phyloP scores from a whole-genome alignment of 1,284 basidiomycete genomes.

The Gymnopus androsaceus region DNA sequence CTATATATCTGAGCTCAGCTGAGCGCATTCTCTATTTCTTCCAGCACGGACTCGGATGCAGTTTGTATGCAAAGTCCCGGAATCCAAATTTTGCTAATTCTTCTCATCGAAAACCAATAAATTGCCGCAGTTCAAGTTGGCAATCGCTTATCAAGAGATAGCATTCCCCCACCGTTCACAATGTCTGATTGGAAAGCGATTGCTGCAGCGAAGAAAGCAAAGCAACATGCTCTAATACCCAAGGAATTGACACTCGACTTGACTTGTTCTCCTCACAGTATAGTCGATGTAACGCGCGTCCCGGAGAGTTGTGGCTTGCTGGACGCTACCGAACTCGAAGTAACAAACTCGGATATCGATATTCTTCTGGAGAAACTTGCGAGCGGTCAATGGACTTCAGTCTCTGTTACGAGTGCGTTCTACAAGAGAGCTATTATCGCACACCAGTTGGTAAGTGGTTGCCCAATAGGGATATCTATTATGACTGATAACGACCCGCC shows the following conservation, averaged over 20 bases:
- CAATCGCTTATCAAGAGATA: not conserved
- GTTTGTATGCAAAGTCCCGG: too few species aligned
- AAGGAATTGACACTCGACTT: slow-evolving; percentile 53
- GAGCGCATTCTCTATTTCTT: too few species aligned
- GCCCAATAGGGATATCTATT: slow-evolving; percentile 6
- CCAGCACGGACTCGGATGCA: too few species aligned
- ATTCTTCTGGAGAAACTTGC: slow-evolving; percentile 50
- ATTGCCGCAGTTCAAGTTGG: too few species aligned
- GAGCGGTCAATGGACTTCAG: slow-evolving; percentile 55
- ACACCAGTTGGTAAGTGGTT: slow-evolving; percentile 69
- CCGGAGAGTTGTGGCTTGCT: slow-evolving; percentile 65
- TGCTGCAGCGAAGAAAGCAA: slow-evolving; percentile 50
- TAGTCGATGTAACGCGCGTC: slow-evolving; percentile 55
- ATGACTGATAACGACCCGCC: slow-evolving; percentile 18
- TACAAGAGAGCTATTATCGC: slow-evolving; percentile 80
- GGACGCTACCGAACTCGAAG: slow-evolving; percentile 59
- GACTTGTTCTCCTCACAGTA: slow-evolving; percentile 36
- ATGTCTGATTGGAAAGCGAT: slow-evolving; percentile 49
- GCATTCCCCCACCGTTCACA: not conserved
- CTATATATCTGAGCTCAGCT: too few species aligned
- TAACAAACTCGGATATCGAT: slow-evolving; percentile 59
- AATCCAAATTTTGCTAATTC: too few species aligned
- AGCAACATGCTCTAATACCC: slow-evolving; percentile 59
- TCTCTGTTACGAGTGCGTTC: slow-evolving; percentile 74
- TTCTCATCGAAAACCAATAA: too few species aligned